Conservation (phyloP, 306 rosid species). For the Citrullus colocynthis region DNA sequence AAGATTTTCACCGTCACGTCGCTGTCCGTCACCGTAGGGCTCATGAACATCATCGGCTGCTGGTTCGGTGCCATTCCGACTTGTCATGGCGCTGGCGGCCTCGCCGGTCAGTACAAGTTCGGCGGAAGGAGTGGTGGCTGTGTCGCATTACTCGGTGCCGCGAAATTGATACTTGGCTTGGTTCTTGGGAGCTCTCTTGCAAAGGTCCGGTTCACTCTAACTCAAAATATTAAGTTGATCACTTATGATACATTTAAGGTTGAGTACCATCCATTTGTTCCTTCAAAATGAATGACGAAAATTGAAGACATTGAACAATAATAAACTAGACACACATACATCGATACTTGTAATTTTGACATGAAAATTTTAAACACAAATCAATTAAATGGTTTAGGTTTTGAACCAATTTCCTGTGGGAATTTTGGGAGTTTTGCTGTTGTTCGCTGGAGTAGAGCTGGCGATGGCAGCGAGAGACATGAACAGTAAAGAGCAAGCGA, state of each 20-base stretch:
- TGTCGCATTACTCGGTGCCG: slow-evolving; percentile 60
- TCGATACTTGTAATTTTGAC: too few relatives aligned
- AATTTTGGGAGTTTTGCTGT: slow-evolving; percentile 42
- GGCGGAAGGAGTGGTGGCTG: slow-evolving; percentile 86
- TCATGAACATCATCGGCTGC: slow-evolving; percentile 60
- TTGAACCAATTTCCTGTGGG: slow-evolving; percentile 50
- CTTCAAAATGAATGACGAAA: too few relatives aligned
- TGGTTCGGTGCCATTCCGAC: slow-evolving; percentile 83
- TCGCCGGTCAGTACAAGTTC: slow-evolving; percentile 74
- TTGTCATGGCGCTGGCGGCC: slow-evolving; percentile 78
- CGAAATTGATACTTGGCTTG: slow-evolving; percentile 43
- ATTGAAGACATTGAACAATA: too few relatives aligned
- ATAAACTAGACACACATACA: too few relatives aligned
- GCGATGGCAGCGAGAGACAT: slow-evolving; percentile 66
- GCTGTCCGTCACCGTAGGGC: slow-evolving; percentile 62
- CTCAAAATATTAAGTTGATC: too few relatives aligned
- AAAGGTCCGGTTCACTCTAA: slow-evolving; percentile 10
- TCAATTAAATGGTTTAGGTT: not conserved
- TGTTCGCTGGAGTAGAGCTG: slow-evolving; percentile 69
- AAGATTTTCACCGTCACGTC: slow-evolving; percentile 51
- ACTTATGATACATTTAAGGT: too few relatives aligned
- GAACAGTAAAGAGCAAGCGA: slow-evolving; percentile 27
- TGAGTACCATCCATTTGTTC: too few relatives aligned
- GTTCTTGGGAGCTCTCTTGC: slow-evolving; percentile 48
- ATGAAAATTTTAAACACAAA: too few relatives aligned